Conservation (phyloP, 306 rosid genomes). For the Malus sieversii region DNA sequence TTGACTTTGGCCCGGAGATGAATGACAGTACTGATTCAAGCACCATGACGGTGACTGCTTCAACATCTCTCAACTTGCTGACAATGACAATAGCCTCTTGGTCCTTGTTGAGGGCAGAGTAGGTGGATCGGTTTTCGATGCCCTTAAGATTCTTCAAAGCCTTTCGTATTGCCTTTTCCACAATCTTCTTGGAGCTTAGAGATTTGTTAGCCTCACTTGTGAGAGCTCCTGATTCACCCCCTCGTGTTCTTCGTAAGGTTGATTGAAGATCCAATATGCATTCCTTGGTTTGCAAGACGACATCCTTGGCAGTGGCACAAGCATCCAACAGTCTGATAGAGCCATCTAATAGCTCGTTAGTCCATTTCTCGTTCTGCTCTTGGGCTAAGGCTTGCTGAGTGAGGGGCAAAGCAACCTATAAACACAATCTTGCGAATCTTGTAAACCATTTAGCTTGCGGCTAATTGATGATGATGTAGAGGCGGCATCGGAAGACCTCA, state of each 20-base stretch:
- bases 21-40: slow-evolving; percentile 19
- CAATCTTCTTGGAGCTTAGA: slow-evolving; percentile 15
- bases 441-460: slow-evolving; percentile 7
- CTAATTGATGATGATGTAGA: slow-evolving; percentile 15
- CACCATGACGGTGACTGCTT: background rate
- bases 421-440: slow-evolving; percentile 17
- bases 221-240: slow-evolving; percentile 2
- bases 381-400: slow-evolving; percentile 2
- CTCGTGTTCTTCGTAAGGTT: background rate
- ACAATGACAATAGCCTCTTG: no score
- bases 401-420: slow-evolving; percentile 26
- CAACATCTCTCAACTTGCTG: no score
- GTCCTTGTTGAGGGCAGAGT: background rate
- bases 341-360: slow-evolving; percentile 22
- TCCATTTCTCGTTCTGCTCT: slow-evolving; percentile 5
- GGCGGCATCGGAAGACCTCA: slow-evolving; percentile 10
- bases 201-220: slow-evolving; percentile 19
- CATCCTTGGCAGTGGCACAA: slow-evolving; percentile 21
- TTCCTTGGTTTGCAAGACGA: slow-evolving; percentile 17
- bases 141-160: background rate
- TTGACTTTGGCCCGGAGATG: slow-evolving; percentile 12
- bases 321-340: slow-evolving; percentile 25
- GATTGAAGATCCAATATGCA: slow-evolving; percentile 15
- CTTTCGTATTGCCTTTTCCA: slow-evolving; percentile 15
- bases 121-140: background rate